Evolutionary conservation across 805 yeast genomes (phyloP), one percentile per base, ranked within the genome.

Genomic region (Yarrowia phangngaensis): DNA sequence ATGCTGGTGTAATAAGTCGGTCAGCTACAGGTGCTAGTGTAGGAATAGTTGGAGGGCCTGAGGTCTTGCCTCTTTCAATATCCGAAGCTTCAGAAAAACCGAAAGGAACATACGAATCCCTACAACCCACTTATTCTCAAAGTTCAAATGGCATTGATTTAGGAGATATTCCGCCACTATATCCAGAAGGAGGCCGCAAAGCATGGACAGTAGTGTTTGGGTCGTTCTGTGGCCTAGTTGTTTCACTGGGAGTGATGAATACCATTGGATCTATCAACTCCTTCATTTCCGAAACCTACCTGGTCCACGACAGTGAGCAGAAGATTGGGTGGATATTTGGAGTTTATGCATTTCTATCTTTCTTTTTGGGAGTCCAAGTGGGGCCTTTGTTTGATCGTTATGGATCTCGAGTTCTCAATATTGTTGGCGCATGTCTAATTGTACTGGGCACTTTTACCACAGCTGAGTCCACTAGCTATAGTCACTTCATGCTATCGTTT

Each of bases 271-370:
- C 80, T 0, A 69, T 82, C 29, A 84, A 82, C 32, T 45, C 50
- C 3, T 45, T 32, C 50, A 71, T 82, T 2, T 64, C 76, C 3
- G 61, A 64, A 13, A 73, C 80, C 58, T 79, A 78, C 53, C 66
- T 83, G 51, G 58, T 59, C 6, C 54, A 68, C 24, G 61, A 70
- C 16, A 60, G 72, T 12, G 68, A 77, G 12, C 69, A 80, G 15
- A 61, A 75, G 2, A 68, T 81, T 4, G 77, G 85, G 1, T 84
- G 90, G 92, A 75, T 83, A 51, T 84, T 83, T 58, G 73, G 65
- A 6, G 51, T 65, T 7, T 67, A 62, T 54, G 55, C 66, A 9
- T 65, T 63, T 53, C 53, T 68, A 28, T 63, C 64, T 49, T 68
- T 66, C 54, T 58, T 66, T 24, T 59, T 78, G 16, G 77, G 82